Percentiles rank a stretch among this genome's conserved stretches.
phyloP scores from a whole-genome alignment of 2,329 filamentous ascomycete genomes.

The Trematosphaeria pertusa region DNA sequence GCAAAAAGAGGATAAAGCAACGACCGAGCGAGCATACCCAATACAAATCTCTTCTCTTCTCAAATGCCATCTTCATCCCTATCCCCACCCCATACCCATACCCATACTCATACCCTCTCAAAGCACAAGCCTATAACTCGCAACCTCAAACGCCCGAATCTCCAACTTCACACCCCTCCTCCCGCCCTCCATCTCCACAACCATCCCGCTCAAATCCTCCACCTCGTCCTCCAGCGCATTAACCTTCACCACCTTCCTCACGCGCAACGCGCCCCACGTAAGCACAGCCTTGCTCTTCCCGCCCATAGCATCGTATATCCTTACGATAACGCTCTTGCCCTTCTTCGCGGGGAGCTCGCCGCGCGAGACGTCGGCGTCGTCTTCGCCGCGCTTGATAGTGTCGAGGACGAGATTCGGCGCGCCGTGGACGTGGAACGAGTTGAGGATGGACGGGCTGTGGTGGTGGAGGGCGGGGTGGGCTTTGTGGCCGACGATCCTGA shows the following conservation, averaged over 20 bases:
- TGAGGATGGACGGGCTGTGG: slow-evolving; percentile 40
- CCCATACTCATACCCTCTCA: no score
- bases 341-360: slow-evolving; percentile 65
- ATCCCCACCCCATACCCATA: no score
- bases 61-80: no score
- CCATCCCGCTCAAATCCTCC: slow-evolving; percentile 54
- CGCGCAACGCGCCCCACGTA: slow-evolving; percentile 67
- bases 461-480: slow-evolving; percentile 39
- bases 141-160: slow-evolving; percentile 83
- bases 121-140: slow-evolving; percentile 70
- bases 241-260: slow-evolving; percentile 80
- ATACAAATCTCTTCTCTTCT: no score
- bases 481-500: slow-evolving; percentile 60
- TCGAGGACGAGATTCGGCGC: slow-evolving; percentile 77
- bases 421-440: slow-evolving; percentile 72
- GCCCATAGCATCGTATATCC: slow-evolving; percentile 88
- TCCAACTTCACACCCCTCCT: slow-evolving; percentile 61
- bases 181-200: slow-evolving; percentile 57
- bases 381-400: slow-evolving; percentile 82
- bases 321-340: slow-evolving; percentile 80
- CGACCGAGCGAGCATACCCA: no score
- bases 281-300: slow-evolving; percentile 78
- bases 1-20: no score
- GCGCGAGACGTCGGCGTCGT: slow-evolving; percentile 61
- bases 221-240: slow-evolving; percentile 90